These are phyloP conservation scores for Stemphylium lycopersici DNA, from an alignment of 2,329 filamentous ascomycete genomes.

Conservation along the genomic window DNA sequence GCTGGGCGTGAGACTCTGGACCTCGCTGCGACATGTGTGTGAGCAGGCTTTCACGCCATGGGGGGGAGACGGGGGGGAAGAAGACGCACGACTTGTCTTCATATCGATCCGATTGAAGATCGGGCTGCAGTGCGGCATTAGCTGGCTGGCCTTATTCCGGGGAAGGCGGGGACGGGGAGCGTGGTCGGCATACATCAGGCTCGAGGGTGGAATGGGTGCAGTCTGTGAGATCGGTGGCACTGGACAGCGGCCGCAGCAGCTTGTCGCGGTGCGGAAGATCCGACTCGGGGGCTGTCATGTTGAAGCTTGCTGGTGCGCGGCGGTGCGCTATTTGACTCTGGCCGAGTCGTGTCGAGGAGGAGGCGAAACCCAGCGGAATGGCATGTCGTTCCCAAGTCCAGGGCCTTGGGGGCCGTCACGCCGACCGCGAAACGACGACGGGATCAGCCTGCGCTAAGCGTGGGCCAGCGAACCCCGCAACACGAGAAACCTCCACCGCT, in stretches of 20 bases:
- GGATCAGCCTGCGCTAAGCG: constrained; percentile 16
- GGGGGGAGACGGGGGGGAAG: constrained; percentile 1
- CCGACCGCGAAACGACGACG: constrained; percentile 15
- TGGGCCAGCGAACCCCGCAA: constrained; percentile 18
- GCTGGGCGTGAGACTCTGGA: constrained; percentile 48
- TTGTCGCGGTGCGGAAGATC: constrained; percentile 8
- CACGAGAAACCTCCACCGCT: constrained; percentile 15
- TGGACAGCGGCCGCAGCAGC: constrained; percentile 26
- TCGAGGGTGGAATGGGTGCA: constrained; percentile 23
- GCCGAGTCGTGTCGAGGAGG: constrained; percentile 19
- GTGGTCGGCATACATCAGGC: constrained; percentile 23
- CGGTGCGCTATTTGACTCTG: constrained; percentile 9
- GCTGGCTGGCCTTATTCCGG: constrained; percentile 8
- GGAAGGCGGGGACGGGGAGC: constrained; percentile 13
- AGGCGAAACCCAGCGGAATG: constrained; percentile 26
- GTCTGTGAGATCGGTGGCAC: constrained; percentile 29
- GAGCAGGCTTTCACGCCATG: constrained; percentile 6
- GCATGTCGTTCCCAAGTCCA: constrained; percentile 25
- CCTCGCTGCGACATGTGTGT: constrained; percentile 41
- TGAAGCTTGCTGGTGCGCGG: constrained; percentile 5
- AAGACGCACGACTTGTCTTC: constrained; percentile 42
- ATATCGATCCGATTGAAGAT: constrained; percentile 36
- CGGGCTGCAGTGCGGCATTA: constrained; percentile 36
- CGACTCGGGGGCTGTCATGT: constrained; percentile 14
- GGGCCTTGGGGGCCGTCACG: constrained; percentile 25